These are phyloP conservation scores for Sordaria brevicollis DNA, from an alignment of 495 filamentous ascomycete genomes.

Conservation along the genomic window DNA sequence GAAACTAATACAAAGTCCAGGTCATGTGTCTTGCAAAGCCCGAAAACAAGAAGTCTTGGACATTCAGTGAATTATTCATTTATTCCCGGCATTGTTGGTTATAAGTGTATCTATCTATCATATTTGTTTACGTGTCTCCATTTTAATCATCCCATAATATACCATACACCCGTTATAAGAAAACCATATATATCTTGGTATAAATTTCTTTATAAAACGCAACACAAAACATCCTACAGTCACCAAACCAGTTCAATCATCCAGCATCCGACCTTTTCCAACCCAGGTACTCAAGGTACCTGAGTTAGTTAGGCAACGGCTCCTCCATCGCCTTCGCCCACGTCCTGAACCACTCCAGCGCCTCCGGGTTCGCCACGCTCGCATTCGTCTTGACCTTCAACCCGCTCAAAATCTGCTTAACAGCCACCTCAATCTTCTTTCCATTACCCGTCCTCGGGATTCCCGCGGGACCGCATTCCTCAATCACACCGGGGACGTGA, in stretches of 20 bases:
- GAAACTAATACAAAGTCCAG: too few relatives aligned
- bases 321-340: slow-evolving; percentile 44
- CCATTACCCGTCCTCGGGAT: slow-evolving; percentile 86
- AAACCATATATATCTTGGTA: background rate
- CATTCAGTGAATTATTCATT: background rate
- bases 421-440: slow-evolving; percentile 89
- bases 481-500: slow-evolving; percentile 76
- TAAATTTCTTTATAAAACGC: background rate
- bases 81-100: background rate
- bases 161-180: background rate
- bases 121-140: background rate
- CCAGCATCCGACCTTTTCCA: background rate
- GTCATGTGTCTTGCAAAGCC: too few relatives aligned
- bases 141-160: background rate
- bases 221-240: background rate
- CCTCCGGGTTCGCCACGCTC: slow-evolving; percentile 74
- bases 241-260: background rate
- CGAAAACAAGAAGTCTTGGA: background rate
- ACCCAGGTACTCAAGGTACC: too few relatives aligned
- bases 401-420: slow-evolving; percentile 89
- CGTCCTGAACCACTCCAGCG: slow-evolving; percentile 71
- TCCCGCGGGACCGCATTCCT: slow-evolving; percentile 52
- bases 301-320: slow-evolving; percentile 6
- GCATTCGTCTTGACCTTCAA: slow-evolving; percentile 75
- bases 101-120: background rate